Base-by-base conservation (phyloP, 805 yeast genomes). In the Candida boidinii region DNA sequence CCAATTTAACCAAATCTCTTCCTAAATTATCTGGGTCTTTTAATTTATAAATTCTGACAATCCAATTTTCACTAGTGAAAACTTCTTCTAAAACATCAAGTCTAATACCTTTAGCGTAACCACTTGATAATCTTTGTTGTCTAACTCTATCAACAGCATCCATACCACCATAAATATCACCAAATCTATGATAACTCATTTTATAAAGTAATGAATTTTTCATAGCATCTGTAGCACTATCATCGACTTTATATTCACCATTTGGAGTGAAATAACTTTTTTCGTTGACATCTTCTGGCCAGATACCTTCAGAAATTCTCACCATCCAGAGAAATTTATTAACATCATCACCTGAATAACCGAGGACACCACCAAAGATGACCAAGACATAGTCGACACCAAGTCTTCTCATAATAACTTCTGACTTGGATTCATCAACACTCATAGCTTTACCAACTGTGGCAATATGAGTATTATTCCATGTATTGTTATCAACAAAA, bases 401-500 rank as follows among this genome's bases (percentile, higher is more conserved):
- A 52, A 87, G 88, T 54, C 85, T 77, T 51, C 76, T 76, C 63
- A 90, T 73, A 39, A 92, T 81, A 36, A 90, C 79, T 54, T 92
- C 94, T 1, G 96, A 79, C 28, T 74, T 81, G 36, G 82, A 92
- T 56, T 92, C 97, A 15, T 76, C 60, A 10, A 94, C 80, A 16
- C 94, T 75, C 96, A 92, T 86, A 14, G 97, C 97, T 59, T 87
- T 87, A 49, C 99, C 99, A 35, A 92, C 98, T 12, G 96, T 87
- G 45, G 98, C 99, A 60, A 92, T 94, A 57, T 92, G 99, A 4
- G 98, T 92, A 66, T 92, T 92, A 58, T 92, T 92, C 98, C 99
- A 92, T 9, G 99, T 92, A 64, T 92, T 92, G 72, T 92, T 92
- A 60, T 92, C 99, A 25, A 94, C 99, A 46, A 92, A 69, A 5